Evolutionary conservation across 2,329 filamentous ascomycete species (phyloP).

Genomic region (Fusarium protoensiforme): DNA sequence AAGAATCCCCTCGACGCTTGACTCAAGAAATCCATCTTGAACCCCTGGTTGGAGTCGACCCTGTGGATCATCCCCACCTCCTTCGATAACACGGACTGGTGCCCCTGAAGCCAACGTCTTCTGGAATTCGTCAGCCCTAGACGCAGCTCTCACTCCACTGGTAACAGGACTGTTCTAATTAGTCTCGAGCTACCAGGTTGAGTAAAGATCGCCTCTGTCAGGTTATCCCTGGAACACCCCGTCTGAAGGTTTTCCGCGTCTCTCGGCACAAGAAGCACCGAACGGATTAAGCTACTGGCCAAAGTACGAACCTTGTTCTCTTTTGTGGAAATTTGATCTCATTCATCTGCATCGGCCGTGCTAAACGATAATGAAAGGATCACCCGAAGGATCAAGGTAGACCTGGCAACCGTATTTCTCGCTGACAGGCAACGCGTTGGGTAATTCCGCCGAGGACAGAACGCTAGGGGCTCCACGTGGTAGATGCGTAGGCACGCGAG

Average conservation of each 20-base stretch:
- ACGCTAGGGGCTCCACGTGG: neutral
- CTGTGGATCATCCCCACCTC: neutral
- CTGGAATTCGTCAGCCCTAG: neutral
- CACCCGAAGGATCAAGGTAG: neutral
- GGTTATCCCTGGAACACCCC: neutral
- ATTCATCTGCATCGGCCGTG: neutral
- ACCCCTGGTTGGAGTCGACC: neutral
- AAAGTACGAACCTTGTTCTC: neutral
- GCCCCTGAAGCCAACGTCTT: neutral
- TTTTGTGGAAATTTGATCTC: neutral
- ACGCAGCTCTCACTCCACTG: neutral
- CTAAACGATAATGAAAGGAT: neutral
- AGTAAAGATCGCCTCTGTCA: neutral
- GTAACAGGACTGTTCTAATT: neutral
- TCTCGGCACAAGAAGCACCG: neutral
- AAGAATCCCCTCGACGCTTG: neutral
- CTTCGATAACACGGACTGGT: neutral
- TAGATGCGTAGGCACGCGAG: neutral
- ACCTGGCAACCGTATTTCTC: neutral
- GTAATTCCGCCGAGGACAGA: neutral
- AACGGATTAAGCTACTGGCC: neutral
- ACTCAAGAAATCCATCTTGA: neutral
- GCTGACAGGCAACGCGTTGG: neutral
- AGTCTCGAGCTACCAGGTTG: neutral
- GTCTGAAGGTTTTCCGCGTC: neutral